A percentile compares a stretch with the other conserved stretches of the same genome.
Conservation (phyloP, 768 basidiomycete species). For the Termitomyces eurrhizus region DNA sequence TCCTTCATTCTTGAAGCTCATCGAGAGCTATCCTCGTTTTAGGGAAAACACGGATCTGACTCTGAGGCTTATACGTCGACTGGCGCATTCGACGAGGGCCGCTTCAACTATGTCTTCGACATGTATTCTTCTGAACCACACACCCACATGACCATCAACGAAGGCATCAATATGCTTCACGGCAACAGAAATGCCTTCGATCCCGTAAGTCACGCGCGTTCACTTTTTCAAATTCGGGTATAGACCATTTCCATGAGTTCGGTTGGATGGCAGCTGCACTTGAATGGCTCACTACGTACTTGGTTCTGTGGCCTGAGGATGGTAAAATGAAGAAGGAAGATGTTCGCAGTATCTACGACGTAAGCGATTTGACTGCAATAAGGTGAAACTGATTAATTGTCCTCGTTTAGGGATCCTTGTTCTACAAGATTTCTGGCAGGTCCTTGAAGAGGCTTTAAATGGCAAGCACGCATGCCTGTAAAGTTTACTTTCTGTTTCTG, state of each 20-base stretch:
- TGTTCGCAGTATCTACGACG: conserved; percentile 36
- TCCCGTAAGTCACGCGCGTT: conserved; percentile 20
- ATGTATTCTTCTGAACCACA: conserved; percentile 38
- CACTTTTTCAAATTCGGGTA: not conserved
- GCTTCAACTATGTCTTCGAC: conserved; percentile 37
- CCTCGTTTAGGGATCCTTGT: conserved; percentile 27
- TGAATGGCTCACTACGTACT: conserved; percentile 39
- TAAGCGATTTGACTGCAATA: conserved; percentile 14
- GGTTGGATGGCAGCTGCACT: conserved; percentile 37
- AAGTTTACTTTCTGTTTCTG: not conserved
- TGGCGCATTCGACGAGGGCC: conserved; percentile 36
- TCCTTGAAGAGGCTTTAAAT: conserved; percentile 1
- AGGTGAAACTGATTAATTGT: not conserved
- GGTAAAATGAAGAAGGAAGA: conserved; percentile 35
- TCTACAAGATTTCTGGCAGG: conserved; percentile 30
- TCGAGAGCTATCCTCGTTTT: not conserved
- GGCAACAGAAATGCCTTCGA: conserved; percentile 38
- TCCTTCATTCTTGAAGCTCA: not conserved
- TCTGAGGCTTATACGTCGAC: conserved; percentile 31
- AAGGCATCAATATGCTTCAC: conserved; percentile 36
- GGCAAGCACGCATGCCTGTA: not conserved
- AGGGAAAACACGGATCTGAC: conserved; percentile 44
- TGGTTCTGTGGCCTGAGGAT: conserved; percentile 34
- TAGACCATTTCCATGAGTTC: conserved; percentile 24
- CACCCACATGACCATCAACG: conserved; percentile 33